Evolutionary conservation across 805 yeast genomes (phyloP).

Genomic region (Blastobotrys mokoenaii): DNA sequence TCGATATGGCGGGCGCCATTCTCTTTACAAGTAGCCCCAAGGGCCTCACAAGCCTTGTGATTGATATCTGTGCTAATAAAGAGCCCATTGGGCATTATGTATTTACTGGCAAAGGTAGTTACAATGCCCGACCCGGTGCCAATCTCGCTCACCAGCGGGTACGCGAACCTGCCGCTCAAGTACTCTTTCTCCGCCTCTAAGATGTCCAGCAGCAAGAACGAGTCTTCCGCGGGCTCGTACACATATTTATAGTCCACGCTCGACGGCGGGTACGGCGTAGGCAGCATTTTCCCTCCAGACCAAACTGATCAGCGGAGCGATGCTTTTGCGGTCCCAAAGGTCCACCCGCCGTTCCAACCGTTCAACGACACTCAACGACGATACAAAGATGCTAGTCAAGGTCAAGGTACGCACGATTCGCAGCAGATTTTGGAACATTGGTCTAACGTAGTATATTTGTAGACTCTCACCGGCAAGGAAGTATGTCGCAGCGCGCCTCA

Average conservation of each 20-base stretch:
- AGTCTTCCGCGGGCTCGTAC: conserved; percentile 93
- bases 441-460: neutral
- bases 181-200: conserved; percentile 51
- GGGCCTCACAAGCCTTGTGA: conserved; percentile 60
- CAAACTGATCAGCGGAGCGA: neutral
- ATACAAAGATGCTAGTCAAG: conserved; percentile 49
- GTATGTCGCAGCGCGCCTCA: conserved; percentile 33
- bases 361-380: neutral
- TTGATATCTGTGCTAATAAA: conserved; percentile 72
- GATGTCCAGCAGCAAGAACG: conserved; percentile 73
- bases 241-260: conserved; percentile 57
- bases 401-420: conserved; percentile 48
- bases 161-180: conserved; percentile 19
- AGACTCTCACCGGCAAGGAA: conserved; percentile 76
- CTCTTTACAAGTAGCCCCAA: conserved; percentile 35
- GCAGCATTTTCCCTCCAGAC: conserved; percentile 44
- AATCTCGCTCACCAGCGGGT: conserved; percentile 65
- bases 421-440: no score
- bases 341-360: no score
- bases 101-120: conserved; percentile 60
- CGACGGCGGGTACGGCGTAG: conserved; percentile 58
- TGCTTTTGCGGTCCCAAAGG: neutral
- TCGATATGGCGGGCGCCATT: conserved; percentile 33
- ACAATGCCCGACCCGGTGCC: conserved; percentile 93
- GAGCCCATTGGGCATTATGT: conserved; percentile 45